A percentile compares a stretch with the other conserved stretches of the same genome.
These are phyloP conservation scores for Xylariaceae sp. DNA, from an alignment of 2,329 filamentous ascomycete species.

Conservation along the genomic window DNA sequence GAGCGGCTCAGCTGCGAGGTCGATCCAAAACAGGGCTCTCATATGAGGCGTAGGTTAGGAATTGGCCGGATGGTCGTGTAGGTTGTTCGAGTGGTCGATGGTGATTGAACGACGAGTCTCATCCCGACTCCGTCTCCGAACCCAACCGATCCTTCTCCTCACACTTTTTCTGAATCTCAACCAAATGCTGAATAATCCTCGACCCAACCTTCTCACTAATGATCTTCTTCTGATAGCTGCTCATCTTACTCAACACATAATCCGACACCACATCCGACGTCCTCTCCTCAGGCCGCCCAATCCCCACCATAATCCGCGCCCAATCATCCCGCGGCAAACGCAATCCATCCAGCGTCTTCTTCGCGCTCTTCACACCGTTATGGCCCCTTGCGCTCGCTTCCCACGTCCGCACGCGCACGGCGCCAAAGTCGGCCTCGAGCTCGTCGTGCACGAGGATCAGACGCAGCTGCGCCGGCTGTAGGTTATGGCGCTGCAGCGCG, in stretches of 20 bases:
- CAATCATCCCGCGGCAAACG: constrained; percentile 41
- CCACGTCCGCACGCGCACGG: constrained; percentile 60
- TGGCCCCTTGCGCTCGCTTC: constrained; percentile 63
- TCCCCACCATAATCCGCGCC: constrained; percentile 71
- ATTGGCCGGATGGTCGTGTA: too few relatives aligned
- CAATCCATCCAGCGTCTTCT: constrained; percentile 41
- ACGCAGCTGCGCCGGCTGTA: constrained; percentile 33
- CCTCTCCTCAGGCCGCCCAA: constrained; percentile 72
- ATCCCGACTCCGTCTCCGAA: too few relatives aligned
- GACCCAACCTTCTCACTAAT: constrained; percentile 50
- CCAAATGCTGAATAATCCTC: constrained; percentile 37
- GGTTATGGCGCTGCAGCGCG: constrained; percentile 39
- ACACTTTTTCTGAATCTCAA: neutral
- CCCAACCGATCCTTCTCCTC: neutral
- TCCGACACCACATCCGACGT: constrained; percentile 62
- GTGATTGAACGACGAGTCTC: too few relatives aligned
- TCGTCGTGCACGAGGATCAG: constrained; percentile 87
- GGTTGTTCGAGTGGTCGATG: too few relatives aligned
- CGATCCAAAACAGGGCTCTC: neutral
- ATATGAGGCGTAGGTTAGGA: neutral
- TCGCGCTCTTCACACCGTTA: constrained; percentile 67
- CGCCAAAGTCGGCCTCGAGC: constrained; percentile 66
- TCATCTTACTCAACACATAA: constrained; percentile 72
- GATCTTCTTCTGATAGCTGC: constrained; percentile 42
- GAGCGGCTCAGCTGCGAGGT: neutral